These are phyloP conservation scores for Lasiosphaeriaceae sp. DNA, from an alignment of 495 filamentous ascomycete species.

Conservation along the genomic window DNA sequence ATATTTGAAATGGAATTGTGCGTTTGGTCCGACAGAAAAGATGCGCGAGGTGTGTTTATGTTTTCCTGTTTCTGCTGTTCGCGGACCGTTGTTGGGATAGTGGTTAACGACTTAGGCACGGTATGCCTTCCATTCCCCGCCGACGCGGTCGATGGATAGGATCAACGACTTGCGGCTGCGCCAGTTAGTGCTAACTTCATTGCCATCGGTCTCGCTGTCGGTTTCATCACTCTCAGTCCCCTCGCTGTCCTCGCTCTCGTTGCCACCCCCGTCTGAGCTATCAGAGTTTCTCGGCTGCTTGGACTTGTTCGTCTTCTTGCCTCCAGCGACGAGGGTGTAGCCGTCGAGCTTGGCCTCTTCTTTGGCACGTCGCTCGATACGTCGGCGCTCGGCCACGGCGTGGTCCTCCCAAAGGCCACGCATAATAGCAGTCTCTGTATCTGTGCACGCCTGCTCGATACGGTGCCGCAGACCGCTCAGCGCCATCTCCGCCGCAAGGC, in stretches of 20 bases:
- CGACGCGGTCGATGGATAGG: slow-evolving; percentile 13
- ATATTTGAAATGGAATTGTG: too few species aligned
- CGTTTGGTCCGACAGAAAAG: too few species aligned
- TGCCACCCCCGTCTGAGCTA: not conserved
- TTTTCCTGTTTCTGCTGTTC: too few species aligned
- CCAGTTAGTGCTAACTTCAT: not conserved
- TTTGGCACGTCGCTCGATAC: slow-evolving; percentile 6
- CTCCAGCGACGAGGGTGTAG: not conserved
- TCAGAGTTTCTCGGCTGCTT: not conserved
- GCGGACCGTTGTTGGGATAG: not conserved
- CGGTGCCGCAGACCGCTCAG: slow-evolving; percentile 12
- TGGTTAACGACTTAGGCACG: slow-evolving; percentile 1
- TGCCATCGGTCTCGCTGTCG: not conserved
- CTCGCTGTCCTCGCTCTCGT: not conserved
- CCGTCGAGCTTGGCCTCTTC: slow-evolving; percentile 10
- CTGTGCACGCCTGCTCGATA: slow-evolving; percentile 12
- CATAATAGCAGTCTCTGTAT: slow-evolving; percentile 8
- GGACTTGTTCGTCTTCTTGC: not conserved
- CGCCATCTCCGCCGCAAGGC: not conserved
- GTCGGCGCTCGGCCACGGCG: slow-evolving; percentile 10
- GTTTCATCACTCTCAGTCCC: not conserved
- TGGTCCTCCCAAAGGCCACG: slow-evolving; percentile 22
- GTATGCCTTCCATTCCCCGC: slow-evolving; percentile 8
- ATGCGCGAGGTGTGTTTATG: too few species aligned
- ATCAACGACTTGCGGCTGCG: slow-evolving; percentile 10